Percentiles rank a stretch among this genome's conserved stretches.
Conservation (phyloP, 176 grass and related monocot species). For the Tillandsia fasciculata region DNA sequence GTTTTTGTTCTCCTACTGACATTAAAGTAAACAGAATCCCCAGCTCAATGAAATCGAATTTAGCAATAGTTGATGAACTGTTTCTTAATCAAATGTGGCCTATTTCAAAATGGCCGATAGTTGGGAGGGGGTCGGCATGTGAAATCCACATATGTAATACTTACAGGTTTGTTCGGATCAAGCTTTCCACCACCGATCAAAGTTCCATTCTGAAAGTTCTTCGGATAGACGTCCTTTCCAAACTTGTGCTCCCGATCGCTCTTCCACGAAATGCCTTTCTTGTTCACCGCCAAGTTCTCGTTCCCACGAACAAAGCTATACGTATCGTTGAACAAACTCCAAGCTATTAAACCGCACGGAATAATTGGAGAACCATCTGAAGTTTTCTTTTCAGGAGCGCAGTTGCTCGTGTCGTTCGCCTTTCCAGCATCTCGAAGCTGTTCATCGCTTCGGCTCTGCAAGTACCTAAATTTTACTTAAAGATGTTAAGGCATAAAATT, state of each 20-base stretch:
- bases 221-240: constrained; percentile 46
- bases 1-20: too few species aligned
- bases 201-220: constrained; percentile 47
- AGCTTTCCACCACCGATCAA: constrained; percentile 44
- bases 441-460: constrained; percentile 34
- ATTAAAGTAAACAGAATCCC: too few species aligned
- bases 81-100: too few species aligned
- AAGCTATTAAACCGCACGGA: constrained; percentile 56
- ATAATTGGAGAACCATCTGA: constrained; percentile 26
- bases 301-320: constrained; percentile 35
- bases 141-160: neutral
- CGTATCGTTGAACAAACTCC: constrained; percentile 82
- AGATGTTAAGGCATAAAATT: too few species aligned
- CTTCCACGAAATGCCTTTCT: constrained; percentile 46
- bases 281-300: constrained; percentile 34
- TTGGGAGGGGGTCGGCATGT: too few species aligned
- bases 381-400: constrained; percentile 47
- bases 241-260: constrained; percentile 49
- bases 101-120: too few species aligned
- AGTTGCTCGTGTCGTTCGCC: constrained; percentile 15
- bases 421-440: constrained; percentile 30
- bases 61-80: too few species aligned
- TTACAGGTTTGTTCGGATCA: constrained; percentile 41
- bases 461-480: constrained; percentile 31
- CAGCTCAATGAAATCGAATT: too few species aligned